Evolutionary conservation across 306 rosid species (phyloP).

Genomic region (Cicer chorassanicum): DNA sequence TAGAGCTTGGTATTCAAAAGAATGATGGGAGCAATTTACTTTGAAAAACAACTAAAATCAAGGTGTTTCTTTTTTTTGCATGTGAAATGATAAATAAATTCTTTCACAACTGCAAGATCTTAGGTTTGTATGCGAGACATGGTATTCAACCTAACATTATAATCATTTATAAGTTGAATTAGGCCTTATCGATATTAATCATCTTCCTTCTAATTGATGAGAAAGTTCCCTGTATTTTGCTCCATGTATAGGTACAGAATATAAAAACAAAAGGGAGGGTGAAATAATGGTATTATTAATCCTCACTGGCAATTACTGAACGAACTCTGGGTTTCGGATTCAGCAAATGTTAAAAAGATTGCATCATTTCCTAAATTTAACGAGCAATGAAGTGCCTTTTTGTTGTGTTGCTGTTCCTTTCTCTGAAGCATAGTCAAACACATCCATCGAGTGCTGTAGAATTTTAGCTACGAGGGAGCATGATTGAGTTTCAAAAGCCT

Average conservation of each 20-base stretch:
- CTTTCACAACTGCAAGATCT: too few relatives aligned
- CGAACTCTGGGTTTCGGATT: background rate
- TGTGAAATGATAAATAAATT: too few relatives aligned
- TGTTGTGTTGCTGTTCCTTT: slow-evolving; percentile 64
- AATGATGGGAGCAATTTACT: background rate
- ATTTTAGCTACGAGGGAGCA: slow-evolving; percentile 52
- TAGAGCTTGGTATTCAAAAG: background rate
- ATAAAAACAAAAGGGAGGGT: background rate
- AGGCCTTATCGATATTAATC: too few relatives aligned
- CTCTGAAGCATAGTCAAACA: slow-evolving; percentile 63
- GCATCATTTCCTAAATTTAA: slow-evolving; percentile 9
- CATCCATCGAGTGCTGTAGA: slow-evolving; percentile 66
- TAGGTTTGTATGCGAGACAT: too few relatives aligned
- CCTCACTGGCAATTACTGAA: slow-evolving; percentile 43
- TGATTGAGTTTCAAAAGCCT: slow-evolving; percentile 66
- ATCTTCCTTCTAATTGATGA: background rate
- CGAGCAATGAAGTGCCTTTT: slow-evolving; percentile 42
- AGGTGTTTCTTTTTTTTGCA: too few relatives aligned
- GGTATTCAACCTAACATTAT: too few relatives aligned
- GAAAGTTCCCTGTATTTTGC: background rate
- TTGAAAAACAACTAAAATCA: background rate
- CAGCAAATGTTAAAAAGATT: slow-evolving; percentile 19
- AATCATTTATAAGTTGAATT: too few relatives aligned
- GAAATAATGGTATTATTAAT: slow-evolving; percentile 25
- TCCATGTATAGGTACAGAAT: background rate